Conservation (phyloP, 2,329 filamentous ascomycete genomes). For the Colletotrichum lindemuthianum region DNA sequence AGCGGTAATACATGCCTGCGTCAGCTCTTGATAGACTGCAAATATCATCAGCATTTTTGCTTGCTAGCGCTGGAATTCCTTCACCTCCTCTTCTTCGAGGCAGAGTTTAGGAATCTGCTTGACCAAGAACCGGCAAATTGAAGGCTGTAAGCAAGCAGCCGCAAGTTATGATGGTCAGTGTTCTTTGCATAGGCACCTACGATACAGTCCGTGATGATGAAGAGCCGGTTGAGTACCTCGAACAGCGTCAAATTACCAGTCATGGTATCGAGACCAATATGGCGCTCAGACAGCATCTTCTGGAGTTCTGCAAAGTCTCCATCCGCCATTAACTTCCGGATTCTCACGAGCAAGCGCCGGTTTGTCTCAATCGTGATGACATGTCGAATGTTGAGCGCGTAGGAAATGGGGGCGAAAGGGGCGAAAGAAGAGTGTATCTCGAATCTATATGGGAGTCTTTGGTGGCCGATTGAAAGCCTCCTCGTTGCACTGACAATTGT, state of each 20-base stretch:
- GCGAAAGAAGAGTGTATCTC: not conserved
- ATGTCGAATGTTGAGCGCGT: slow-evolving; percentile 2
- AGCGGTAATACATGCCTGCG: no score
- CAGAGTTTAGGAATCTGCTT: not conserved
- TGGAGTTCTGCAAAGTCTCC: not conserved
- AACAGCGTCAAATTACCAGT: not conserved
- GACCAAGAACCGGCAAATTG: slow-evolving; percentile 15
- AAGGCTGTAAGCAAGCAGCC: not conserved
- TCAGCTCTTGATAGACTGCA: not conserved
- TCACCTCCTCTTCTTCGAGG: not conserved
- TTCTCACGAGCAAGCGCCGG: not conserved
- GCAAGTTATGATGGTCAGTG: not conserved
- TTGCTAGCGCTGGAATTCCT: not conserved
- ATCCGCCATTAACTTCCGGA: not conserved
- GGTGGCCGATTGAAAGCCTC: not conserved
- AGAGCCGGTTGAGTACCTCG: not conserved
- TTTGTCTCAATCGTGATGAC: not conserved
- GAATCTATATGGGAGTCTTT: slow-evolving; percentile 1
- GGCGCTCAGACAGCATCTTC: not conserved
- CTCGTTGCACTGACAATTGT: not conserved
- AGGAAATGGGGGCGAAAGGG: not conserved
- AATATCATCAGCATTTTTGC: not conserved
- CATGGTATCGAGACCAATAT: not conserved
- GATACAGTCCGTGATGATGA: not conserved
- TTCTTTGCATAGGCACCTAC: not conserved